Evolutionary conservation across 768 basidiomycete species (phyloP), one percentile per base, ranked within the genome.

Genomic region (Galerina sulciceps): DNA sequence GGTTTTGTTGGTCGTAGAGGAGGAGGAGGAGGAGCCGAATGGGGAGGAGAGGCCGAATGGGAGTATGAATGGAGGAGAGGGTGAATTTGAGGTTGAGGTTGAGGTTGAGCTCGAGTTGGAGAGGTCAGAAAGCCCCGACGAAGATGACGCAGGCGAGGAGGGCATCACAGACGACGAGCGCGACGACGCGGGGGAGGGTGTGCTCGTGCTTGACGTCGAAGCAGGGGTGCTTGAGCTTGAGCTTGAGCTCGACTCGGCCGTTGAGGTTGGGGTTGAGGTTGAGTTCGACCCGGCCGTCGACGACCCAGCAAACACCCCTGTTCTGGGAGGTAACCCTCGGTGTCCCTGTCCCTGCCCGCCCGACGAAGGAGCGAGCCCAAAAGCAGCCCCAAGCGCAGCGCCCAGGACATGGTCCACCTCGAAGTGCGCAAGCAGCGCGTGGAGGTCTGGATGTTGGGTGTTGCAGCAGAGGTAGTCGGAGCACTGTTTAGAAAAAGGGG

Each of bases 401-500:
- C 93, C 85, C 69, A 91, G 81, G 69, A 96, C 89, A 69, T 96
- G 94, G 41, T 87, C 85, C 58, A 93, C 91, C 68, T 96, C 94
- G 61, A 96, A 94, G 67, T 96, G 94, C 71, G 96, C 93, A 2
- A 96, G 81, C 6, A 96, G 87, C 2, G 92, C 76, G 57, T 78
- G 76, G 15, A 78, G 70, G 59, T 78, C 76, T 41, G 70, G 71
- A 15, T 93, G 81, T 59, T 87, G 83, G 48, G 88, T 74, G 13
- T 93, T 94, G 69, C 94, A 97, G 75, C 95, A 97, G 1, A 87
- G 85, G 76, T 93, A 97, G 72, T 96, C 88, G 61, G 89, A 87
- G 73, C 91, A 93, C 86, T 90, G 60, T 71, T 69, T 8, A 65
- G 59, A 35, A 62, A 58, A 17, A 67, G 50, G 11, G 26, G 22